Evolutionary conservation across 73 alveolate genomes (phyloP).

Genomic region (Blepharisma japonicum): DNA sequence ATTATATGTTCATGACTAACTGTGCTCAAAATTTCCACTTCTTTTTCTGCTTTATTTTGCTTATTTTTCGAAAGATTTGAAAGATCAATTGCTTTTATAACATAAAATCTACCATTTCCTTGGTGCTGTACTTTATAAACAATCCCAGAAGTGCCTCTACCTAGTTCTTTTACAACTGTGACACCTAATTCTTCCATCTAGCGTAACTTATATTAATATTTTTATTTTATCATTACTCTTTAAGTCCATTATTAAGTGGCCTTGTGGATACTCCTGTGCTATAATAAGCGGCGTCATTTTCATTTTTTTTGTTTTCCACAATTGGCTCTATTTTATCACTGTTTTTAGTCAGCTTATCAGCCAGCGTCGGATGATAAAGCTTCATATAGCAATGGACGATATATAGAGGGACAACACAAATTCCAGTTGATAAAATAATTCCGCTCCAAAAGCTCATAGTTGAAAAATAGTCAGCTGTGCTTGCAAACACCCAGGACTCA

Average conservation of each 20-base stretch:
- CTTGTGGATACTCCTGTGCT: slow-evolving; percentile 15
- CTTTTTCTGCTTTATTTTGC: slow-evolving; percentile 71
- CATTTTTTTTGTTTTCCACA: no score
- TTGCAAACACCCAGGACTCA: not conserved
- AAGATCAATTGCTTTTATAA: slow-evolving; percentile 71
- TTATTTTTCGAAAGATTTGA: slow-evolving; percentile 39
- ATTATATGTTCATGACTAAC: slow-evolving; percentile 43
- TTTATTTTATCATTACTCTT: slow-evolving; percentile 14
- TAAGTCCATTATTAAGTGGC: slow-evolving; percentile 47
- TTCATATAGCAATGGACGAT: not conserved
- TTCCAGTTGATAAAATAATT: not conserved
- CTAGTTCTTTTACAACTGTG: slow-evolving; percentile 64
- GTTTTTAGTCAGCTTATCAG: not conserved
- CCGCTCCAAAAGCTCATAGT: not conserved
- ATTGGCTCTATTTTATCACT: no score
- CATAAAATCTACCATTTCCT: slow-evolving; percentile 60
- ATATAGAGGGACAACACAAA: not conserved
- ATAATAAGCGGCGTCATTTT: no score
- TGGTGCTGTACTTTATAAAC: slow-evolving; percentile 77
- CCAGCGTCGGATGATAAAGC: not conserved
- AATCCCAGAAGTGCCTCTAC: slow-evolving; percentile 87
- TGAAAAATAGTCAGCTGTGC: slow-evolving; percentile 13
- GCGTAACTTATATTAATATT: slow-evolving; percentile 39
- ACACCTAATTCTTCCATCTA: not conserved
- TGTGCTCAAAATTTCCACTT: slow-evolving; percentile 64